phyloP scores from a whole-genome alignment of 208 protist genomes.

The Leishmania turanica region DNA sequence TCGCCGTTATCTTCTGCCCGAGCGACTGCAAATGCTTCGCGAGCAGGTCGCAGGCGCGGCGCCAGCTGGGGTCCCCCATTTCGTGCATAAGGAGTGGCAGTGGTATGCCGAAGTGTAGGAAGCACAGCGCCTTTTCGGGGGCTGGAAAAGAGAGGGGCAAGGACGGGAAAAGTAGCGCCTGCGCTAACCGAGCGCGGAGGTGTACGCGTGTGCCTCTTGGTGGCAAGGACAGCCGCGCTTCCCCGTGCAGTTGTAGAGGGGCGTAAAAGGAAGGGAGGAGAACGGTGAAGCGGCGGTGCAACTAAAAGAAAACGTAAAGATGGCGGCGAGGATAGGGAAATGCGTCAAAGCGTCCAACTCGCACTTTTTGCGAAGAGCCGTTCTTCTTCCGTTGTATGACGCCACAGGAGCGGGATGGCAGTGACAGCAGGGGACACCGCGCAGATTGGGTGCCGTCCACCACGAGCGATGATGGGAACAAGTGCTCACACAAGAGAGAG shows the following conservation, averaged over 20 bases:
- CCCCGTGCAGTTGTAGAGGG: background rate
- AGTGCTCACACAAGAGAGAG: background rate
- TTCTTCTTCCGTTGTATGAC: background rate
- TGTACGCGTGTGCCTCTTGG: background rate
- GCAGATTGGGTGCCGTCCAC: background rate
- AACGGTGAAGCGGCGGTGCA: background rate
- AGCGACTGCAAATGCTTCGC: slow-evolving; percentile 57
- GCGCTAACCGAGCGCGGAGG: background rate
- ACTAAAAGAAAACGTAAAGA: background rate
- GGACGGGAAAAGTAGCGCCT: too few relatives aligned
- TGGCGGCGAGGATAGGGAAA: background rate
- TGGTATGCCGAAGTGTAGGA: background rate
- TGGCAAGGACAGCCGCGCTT: background rate
- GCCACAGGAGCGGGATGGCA: background rate
- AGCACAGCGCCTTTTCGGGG: too few relatives aligned
- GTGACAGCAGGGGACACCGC: background rate
- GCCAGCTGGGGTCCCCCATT: slow-evolving; percentile 55
- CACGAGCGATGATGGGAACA: background rate
- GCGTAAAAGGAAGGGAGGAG: background rate
- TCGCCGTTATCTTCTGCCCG: slow-evolving; percentile 59
- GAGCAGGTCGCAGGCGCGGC: slow-evolving; percentile 69
- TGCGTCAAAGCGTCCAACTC: background rate
- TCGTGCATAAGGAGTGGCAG: background rate
- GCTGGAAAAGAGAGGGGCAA: background rate
- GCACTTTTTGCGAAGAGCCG: background rate